phyloP scores from a whole-genome alignment of 768 basidiomycete species.

The Psilocybe cubensis region DNA sequence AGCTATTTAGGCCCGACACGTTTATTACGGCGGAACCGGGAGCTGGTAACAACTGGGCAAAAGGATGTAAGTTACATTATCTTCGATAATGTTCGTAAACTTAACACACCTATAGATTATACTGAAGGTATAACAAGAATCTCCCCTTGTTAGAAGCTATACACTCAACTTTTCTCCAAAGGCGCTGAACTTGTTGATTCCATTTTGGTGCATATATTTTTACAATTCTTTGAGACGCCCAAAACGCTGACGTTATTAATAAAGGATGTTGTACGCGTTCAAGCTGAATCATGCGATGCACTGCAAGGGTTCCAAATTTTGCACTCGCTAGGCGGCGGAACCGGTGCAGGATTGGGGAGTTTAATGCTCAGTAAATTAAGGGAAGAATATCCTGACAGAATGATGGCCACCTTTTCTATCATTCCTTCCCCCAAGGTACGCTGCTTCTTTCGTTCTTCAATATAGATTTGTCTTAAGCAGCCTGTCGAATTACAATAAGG shows the following conservation, averaged over 20 bases:
- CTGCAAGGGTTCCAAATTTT: constrained; percentile 91
- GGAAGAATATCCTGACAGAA: constrained; percentile 66
- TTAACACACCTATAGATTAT: constrained; percentile 56
- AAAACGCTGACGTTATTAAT: neutral
- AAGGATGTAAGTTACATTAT: constrained; percentile 71
- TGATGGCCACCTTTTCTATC: constrained; percentile 59
- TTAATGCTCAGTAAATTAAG: constrained; percentile 81
- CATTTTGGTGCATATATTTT: constrained; percentile 56
- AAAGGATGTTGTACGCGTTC: constrained; percentile 76
- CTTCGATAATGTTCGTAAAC: neutral
- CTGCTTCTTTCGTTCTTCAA: constrained; percentile 21
- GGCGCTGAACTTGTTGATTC: constrained; percentile 91
- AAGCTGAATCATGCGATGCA: constrained; percentile 81
- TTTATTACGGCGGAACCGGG: constrained; percentile 64
- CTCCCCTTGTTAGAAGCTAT: neutral
- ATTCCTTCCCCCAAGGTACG: constrained; percentile 52
- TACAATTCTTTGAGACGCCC: constrained; percentile 4
- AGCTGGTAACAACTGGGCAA: constrained; percentile 97
- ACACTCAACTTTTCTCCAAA: constrained; percentile 22
- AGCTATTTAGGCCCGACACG: constrained; percentile 87
- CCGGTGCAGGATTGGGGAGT: constrained; percentile 85
- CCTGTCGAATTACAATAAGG: constrained; percentile 27
- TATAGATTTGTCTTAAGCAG: neutral
- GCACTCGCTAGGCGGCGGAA: constrained; percentile 92
- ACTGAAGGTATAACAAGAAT: constrained; percentile 69